Percentiles rank a stretch among this genome's conserved stretches.
phyloP scores from a whole-genome alignment of 441 rosid species.

The Heliophila coronopifolia region DNA sequence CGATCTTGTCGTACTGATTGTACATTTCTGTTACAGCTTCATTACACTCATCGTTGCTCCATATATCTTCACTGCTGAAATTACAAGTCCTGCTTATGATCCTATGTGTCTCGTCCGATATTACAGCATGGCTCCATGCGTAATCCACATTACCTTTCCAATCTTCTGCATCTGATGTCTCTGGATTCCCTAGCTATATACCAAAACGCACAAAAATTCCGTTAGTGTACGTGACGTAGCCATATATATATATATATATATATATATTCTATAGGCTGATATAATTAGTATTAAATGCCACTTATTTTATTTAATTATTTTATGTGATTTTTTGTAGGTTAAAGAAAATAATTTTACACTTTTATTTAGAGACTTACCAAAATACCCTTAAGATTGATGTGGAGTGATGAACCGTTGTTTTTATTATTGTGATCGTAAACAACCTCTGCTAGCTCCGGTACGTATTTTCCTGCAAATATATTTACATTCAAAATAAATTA shows the following conservation, averaged over 20 bases:
- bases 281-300: too few relatives aligned
- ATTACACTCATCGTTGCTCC: conserved; percentile 51
- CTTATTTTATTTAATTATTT: too few relatives aligned
- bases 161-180: conserved; percentile 72
- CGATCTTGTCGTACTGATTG: conserved; percentile 72
- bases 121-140: conserved; percentile 93
- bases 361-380: conserved; percentile 37
- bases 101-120: conserved; percentile 83
- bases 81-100: conserved; percentile 50
- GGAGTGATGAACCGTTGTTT: conserved; percentile 37
- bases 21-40: conserved; percentile 54
- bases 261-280: too few relatives aligned
- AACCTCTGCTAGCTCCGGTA: conserved; percentile 71
- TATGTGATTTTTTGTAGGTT: too few relatives aligned
- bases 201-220: too few relatives aligned
- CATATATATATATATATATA: too few relatives aligned
- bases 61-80: conserved; percentile 53
- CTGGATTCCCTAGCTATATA: conserved; percentile 98
- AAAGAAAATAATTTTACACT: too few relatives aligned
- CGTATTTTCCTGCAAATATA: conserved; percentile 62
- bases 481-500: too few relatives aligned
- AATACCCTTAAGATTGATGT: conserved; percentile 60
- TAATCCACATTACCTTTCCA: conserved; percentile 85
- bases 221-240: too few relatives aligned
- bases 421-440: conserved; percentile 49